phyloP scores from a whole-genome alignment of 164 flowering plant species.

The Chimonanthus salicifolius region DNA sequence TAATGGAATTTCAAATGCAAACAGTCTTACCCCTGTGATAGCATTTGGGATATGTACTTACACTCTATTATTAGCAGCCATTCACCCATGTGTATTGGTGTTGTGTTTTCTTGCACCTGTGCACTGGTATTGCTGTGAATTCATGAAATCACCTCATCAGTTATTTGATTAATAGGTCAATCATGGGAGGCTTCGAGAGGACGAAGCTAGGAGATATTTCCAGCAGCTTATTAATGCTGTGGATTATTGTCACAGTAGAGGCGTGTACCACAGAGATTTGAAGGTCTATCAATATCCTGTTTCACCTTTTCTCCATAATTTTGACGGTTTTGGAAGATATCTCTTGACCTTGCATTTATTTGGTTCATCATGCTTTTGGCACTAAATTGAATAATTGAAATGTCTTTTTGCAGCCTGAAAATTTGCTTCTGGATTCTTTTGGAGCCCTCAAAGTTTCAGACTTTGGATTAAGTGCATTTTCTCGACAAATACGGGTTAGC shows the following conservation, averaged over 20 bases:
- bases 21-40: no score
- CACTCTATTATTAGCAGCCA: no score
- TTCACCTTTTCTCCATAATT: slow-evolving; percentile 12
- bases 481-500: slow-evolving; percentile 39
- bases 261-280: slow-evolving; percentile 15
- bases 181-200: slow-evolving; percentile 14
- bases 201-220: slow-evolving; percentile 15
- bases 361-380: background rate
- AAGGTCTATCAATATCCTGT: slow-evolving; percentile 2
- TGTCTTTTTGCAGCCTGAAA: slow-evolving; percentile 39
- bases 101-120: background rate
- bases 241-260: slow-evolving; percentile 15
- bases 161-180: slow-evolving; percentile 2
- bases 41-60: no score
- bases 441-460: slow-evolving; percentile 51
- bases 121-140: background rate
- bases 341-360: background rate
- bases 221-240: slow-evolving; percentile 18
- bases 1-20: background rate
- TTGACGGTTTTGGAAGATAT: slow-evolving; percentile 11
- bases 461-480: slow-evolving; percentile 48
- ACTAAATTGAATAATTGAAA: background rate
- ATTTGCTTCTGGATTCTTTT: slow-evolving; percentile 38
- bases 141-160: background rate
- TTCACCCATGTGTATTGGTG: background rate